Conservation (phyloP, 768 basidiomycete species). For the Suillus occidentalis region DNA sequence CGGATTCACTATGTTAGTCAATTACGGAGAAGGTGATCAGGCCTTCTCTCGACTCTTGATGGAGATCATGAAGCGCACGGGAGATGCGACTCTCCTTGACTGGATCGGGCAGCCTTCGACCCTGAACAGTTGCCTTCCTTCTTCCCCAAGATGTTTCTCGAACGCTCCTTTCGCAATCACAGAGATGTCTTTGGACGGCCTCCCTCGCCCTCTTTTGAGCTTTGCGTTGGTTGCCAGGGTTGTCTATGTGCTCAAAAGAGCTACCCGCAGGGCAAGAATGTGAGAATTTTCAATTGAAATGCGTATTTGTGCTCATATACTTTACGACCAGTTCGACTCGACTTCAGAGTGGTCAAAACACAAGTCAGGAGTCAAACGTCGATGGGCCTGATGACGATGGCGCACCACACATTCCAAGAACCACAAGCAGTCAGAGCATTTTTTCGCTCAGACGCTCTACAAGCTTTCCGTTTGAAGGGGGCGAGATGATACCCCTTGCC, state of each 20-base stretch:
- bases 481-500: not conserved
- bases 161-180: not conserved
- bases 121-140: slow-evolving; percentile 9
- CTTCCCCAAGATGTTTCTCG: slow-evolving; percentile 8
- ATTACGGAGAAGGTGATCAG: slow-evolving; percentile 21
- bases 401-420: not conserved
- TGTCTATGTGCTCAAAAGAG: not conserved
- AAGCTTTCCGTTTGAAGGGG: not conserved
- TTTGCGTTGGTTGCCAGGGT: not conserved
- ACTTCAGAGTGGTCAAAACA: not conserved
- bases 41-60: slow-evolving; percentile 14
- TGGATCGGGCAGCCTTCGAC: slow-evolving; percentile 11
- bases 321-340: not conserved
- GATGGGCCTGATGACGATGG: not conserved
- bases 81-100: slow-evolving; percentile 14
- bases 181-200: not conserved
- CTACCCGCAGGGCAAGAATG: not conserved
- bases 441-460: not conserved
- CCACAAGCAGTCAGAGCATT: not conserved
- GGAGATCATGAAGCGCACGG: slow-evolving; percentile 11
- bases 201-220: not conserved
- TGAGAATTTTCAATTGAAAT: not conserved
- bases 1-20: slow-evolving; percentile 10
- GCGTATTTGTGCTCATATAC: not conserved
- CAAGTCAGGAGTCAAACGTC: too few species aligned